Evolutionary conservation across 805 yeast genomes (phyloP).

Genomic region (Kodamaea laetipori): DNA sequence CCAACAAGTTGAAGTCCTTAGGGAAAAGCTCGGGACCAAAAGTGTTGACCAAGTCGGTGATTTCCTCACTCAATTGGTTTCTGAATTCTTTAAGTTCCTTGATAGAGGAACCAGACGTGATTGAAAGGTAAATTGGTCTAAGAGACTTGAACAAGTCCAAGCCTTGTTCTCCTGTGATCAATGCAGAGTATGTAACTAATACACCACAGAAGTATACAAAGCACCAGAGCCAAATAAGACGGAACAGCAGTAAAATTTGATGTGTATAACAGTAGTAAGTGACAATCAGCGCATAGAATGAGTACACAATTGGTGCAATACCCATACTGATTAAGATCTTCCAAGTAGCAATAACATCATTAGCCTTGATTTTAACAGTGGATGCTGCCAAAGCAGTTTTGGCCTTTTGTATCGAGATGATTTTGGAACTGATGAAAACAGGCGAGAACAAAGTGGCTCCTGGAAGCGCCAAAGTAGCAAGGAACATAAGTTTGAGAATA

Average conservation of each 20-base stretch:
- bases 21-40: constrained; percentile 86
- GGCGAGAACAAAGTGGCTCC: constrained; percentile 90
- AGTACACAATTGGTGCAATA: constrained; percentile 82
- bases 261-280: constrained; percentile 34
- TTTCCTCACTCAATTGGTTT: constrained; percentile 62
- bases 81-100: constrained; percentile 63
- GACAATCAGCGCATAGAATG: constrained; percentile 72
- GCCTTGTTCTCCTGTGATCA: constrained; percentile 90
- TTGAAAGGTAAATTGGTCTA: constrained; percentile 72
- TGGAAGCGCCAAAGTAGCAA: constrained; percentile 73
- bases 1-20: constrained; percentile 65
- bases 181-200: constrained; percentile 82
- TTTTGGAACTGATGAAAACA: constrained; percentile 76
- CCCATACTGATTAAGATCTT: constrained; percentile 88
- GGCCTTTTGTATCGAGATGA: constrained; percentile 73
- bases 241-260: constrained; percentile 17
- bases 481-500: constrained; percentile 53
- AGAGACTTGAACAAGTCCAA: constrained; percentile 83
- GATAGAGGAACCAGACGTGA: constrained; percentile 59
- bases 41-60: constrained; percentile 76
- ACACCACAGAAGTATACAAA: constrained; percentile 62
- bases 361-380: constrained; percentile 86
- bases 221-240: constrained; percentile 47
- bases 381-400: constrained; percentile 80
- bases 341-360: constrained; percentile 97